These are phyloP conservation scores for Raffaelea arxii DNA, from an alignment of 2,329 filamentous ascomycete species.

Conservation along the genomic window DNA sequence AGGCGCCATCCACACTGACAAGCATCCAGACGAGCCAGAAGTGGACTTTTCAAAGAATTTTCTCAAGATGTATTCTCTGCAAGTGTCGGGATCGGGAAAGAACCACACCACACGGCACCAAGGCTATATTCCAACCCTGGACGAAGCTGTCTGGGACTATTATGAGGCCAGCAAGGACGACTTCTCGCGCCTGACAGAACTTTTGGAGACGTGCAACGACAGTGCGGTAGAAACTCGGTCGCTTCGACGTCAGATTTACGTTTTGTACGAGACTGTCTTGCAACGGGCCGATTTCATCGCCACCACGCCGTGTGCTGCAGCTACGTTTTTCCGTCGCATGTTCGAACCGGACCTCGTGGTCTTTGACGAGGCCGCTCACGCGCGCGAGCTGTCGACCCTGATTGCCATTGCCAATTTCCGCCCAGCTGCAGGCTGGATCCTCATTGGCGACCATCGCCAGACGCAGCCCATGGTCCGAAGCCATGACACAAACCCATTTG, in stretches of 20 bases:
- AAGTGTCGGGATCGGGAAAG: background rate
- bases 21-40: constrained; percentile 9
- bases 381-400: constrained; percentile 33
- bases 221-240: constrained; percentile 14
- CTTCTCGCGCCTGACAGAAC: constrained; percentile 24
- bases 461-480: constrained; percentile 30
- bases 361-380: constrained; percentile 58
- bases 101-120: constrained; percentile 15
- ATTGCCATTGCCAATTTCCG: constrained; percentile 33
- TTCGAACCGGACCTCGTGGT: constrained; percentile 79
- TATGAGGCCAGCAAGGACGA: constrained; percentile 22
- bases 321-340: constrained; percentile 30
- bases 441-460: constrained; percentile 35
- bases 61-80: constrained; percentile 20
- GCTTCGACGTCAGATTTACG: constrained; percentile 18
- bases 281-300: constrained; percentile 32
- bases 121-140: constrained; percentile 25
- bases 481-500: constrained; percentile 9
- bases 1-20: no score
- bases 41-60: constrained; percentile 22
- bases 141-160: constrained; percentile 32
- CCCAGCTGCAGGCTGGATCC: constrained; percentile 30
- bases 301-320: constrained; percentile 34
- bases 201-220: constrained; percentile 23
- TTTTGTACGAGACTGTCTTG: constrained; percentile 29